A percentile compares a stretch with the other conserved stretches of the same genome.
Evolutionary conservation across 371 early-diverging fungal species (phyloP).

Genomic region (Thermomucor indicae-seudaticae): DNA sequence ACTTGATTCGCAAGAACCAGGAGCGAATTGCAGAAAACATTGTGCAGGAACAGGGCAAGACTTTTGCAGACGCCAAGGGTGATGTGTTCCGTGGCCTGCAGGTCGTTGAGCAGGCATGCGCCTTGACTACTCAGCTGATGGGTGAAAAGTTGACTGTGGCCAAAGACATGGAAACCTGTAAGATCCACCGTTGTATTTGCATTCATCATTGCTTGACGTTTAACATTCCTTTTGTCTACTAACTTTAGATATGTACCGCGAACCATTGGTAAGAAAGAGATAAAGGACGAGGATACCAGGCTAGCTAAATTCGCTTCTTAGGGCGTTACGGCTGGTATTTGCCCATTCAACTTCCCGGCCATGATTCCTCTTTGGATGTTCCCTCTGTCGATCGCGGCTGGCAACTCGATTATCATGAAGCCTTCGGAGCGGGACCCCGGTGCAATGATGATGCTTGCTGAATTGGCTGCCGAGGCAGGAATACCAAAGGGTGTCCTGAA

Average conservation of each 20-base stretch:
- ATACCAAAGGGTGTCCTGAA: constrained; percentile 94
- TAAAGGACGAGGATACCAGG: neutral
- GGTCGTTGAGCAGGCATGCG: constrained; percentile 90
- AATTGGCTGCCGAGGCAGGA: constrained; percentile 89
- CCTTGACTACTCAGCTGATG: constrained; percentile 74
- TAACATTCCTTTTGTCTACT: neutral
- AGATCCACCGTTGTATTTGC: constrained; percentile 7
- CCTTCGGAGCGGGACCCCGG: constrained; percentile 96
- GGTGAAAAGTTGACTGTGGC: constrained; percentile 86
- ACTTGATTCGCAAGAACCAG: constrained; percentile 78
- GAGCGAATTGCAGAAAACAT: constrained; percentile 86
- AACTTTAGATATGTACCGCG: constrained; percentile 71
- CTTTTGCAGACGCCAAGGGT: constrained; percentile 89
- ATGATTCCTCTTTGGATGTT: constrained; percentile 98
- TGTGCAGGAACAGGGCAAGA: constrained; percentile 93
- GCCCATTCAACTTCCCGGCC: constrained; percentile 97
- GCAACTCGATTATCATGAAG: constrained; percentile 89
- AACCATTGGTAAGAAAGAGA: constrained; percentile 62
- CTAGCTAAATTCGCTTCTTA: neutral
- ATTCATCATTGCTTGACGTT: constrained; percentile 1
- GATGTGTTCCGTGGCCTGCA: constrained; percentile 88
- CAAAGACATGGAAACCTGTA: constrained; percentile 93
- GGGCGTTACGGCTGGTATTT: constrained; percentile 94
- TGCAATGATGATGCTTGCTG: constrained; percentile 91
- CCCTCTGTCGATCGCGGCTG: constrained; percentile 89